A percentile compares a stretch with the other conserved stretches of the same genome.
Evolutionary conservation across 306 rosid species (phyloP).

Genomic region (Casuarina equisetifolia): DNA sequence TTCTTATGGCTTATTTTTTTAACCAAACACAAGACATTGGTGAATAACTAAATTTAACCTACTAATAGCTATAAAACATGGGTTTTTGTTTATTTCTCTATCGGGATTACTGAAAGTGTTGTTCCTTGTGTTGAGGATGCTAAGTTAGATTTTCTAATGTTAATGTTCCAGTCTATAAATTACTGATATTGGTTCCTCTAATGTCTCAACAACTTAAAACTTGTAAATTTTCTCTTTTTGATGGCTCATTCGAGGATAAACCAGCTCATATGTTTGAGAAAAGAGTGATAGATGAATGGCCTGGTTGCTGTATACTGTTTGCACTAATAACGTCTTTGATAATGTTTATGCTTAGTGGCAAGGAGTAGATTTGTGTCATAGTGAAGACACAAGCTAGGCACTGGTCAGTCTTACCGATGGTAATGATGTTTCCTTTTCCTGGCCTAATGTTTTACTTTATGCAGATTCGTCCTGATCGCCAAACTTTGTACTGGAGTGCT

Average conservation of each 20-base stretch:
- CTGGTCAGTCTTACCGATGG: not conserved
- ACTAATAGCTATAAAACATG: no score
- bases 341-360: not conserved
- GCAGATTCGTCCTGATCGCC: conserved; percentile 95
- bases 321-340: not conserved
- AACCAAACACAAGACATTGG: no score
- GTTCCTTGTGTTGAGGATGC: no score
- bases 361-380: not conserved
- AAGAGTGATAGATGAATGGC: not conserved
- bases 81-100: no score
- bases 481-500: conserved; percentile 97
- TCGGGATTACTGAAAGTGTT: no score
- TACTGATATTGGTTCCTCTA: not conserved
- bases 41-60: no score
- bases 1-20: no score
- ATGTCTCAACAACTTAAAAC: not conserved
- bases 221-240: not conserved
- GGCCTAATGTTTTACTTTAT: conserved; percentile 15
- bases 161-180: not conserved
- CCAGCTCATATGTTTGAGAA: not conserved
- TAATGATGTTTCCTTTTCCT: not conserved
- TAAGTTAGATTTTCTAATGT: not conserved
- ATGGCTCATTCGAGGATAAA: not conserved
- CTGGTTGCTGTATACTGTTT: not conserved
- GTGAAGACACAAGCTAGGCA: not conserved